phyloP scores from a whole-genome alignment of 345 rosid genomes.

The Citrus sinensis region DVS_A1.0 CM039164.1:28967001-28967500 shows the following conservation, averaged over 20 bases:
- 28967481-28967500: neutral
- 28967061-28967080: constrained; percentile 51
- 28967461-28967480: neutral
- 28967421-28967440: constrained; percentile 28
- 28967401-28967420: constrained; percentile 40
- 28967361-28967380: constrained; percentile 39
- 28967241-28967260: constrained; percentile 48
- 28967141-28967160: neutral
- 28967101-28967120: neutral
- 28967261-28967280: constrained; percentile 29
- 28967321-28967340: constrained; percentile 38
- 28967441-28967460: neutral
- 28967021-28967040: constrained; percentile 64
- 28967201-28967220: constrained; percentile 47
- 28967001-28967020: constrained; percentile 60
- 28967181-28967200: constrained; percentile 48
- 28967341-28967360: constrained; percentile 39
- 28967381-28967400: constrained; percentile 34
- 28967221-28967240: constrained; percentile 46
- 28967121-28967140: neutral
- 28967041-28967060: constrained; percentile 44
- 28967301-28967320: constrained; percentile 48
- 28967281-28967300: constrained; percentile 35
- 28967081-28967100: constrained; percentile 27
- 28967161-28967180: constrained; percentile 15